These are phyloP conservation scores for Tremellales sp. DNA, from an alignment of 1,284 basidiomycete species.

Conservation along the genomic window DNA sequence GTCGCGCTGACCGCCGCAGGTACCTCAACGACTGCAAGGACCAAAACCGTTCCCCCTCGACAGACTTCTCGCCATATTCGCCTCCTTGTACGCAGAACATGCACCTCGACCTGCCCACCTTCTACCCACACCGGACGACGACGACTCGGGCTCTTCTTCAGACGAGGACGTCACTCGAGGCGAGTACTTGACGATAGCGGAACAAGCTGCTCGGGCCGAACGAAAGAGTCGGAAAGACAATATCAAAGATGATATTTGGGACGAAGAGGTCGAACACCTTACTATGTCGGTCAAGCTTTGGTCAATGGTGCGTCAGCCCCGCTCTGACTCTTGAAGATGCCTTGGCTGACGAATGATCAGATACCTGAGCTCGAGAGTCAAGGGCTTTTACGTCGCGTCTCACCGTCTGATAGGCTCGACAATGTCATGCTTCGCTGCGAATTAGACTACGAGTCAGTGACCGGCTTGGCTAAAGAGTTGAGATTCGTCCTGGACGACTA, in stretches of 20 bases:
- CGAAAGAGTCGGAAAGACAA: slow-evolving; percentile 64
- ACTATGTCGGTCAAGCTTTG: slow-evolving; percentile 40
- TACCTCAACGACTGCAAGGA: slow-evolving; percentile 73
- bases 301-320: slow-evolving; percentile 27
- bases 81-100: slow-evolving; percentile 75
- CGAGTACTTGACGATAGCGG: slow-evolving; percentile 24
- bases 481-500: slow-evolving; percentile 64
- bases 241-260: slow-evolving; percentile 52
- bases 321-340: background rate
- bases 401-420: slow-evolving; percentile 55
- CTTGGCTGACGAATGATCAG: slow-evolving; percentile 46
- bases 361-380: slow-evolving; percentile 66
- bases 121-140: slow-evolving; percentile 10
- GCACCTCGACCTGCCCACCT: slow-evolving; percentile 51
- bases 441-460: slow-evolving; percentile 62
- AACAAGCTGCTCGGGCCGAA: slow-evolving; percentile 46
- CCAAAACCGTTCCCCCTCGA: slow-evolving; percentile 78
- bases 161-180: slow-evolving; percentile 27
- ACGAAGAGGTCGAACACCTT: slow-evolving; percentile 39
- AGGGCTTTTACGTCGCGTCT: slow-evolving; percentile 64
- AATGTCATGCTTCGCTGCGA: slow-evolving; percentile 71
- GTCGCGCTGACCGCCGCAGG: slow-evolving; percentile 49
- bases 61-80: slow-evolving; percentile 75
- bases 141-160: slow-evolving; percentile 3
- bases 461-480: slow-evolving; percentile 61